Evolutionary conservation across 805 yeast genomes (phyloP).

Genomic region (Zygotorulaspora danielsina): DNA sequence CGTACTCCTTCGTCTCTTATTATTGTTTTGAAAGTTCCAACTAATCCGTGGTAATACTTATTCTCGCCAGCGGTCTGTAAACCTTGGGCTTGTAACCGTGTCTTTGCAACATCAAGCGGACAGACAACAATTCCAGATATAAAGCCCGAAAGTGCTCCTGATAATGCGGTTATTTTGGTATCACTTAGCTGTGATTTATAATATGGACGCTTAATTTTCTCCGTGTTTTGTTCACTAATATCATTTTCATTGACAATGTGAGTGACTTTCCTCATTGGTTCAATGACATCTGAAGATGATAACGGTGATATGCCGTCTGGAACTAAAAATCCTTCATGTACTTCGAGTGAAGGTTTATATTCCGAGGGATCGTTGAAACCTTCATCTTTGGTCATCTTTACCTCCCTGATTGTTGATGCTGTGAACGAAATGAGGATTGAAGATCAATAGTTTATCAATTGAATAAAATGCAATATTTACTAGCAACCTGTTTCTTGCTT

Average conservation of each 20-base stretch:
- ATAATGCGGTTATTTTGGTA: conserved; percentile 63
- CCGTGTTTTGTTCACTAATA: not conserved
- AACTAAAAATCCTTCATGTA: conserved; percentile 17
- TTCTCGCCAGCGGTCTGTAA: conserved; percentile 32
- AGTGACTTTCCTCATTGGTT: conserved; percentile 9
- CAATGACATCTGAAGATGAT: conserved; percentile 24
- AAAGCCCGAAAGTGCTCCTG: conserved; percentile 95
- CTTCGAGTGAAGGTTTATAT: conserved; percentile 1
- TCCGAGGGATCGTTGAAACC: not conserved
- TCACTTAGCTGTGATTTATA: conserved; percentile 31
- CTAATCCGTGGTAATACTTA: conserved; percentile 52
- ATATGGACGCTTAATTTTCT: not conserved
- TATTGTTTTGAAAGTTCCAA: conserved; percentile 63
- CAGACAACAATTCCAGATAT: conserved; percentile 86
- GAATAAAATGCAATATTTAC: not conserved
- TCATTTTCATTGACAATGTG: not conserved
- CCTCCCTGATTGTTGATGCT: too few relatives aligned
- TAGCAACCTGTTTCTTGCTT: not conserved
- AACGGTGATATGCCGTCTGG: conserved; percentile 25
- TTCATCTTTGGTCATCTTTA: conserved; percentile 9
- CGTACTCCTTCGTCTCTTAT: conserved; percentile 70
- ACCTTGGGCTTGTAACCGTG: conserved; percentile 91
- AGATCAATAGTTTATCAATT: not conserved
- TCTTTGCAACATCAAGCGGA: conserved; percentile 93
- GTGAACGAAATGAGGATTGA: too few relatives aligned